Base-by-base conservation (phyloP, 305 asterid genomes). In the Rubia occidens region DNA sequence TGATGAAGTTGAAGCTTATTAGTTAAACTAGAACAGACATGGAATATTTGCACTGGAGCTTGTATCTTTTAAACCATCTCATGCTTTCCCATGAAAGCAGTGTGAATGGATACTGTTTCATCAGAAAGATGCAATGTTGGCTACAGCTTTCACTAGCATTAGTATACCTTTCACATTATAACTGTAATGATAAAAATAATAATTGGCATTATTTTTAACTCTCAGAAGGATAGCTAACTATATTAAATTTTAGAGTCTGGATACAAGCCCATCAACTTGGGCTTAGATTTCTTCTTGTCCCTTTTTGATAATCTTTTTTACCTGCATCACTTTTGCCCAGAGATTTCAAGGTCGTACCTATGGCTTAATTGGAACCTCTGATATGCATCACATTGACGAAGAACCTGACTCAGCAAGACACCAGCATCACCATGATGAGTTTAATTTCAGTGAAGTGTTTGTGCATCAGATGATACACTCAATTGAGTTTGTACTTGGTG, bases 381-480 rank as follows among this genome's bases (percentile, higher is more conserved):
- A 94, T 71, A 73, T 75, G 77, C 83, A 63, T 63, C 49, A 82
- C 76, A 71, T 64, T 78, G 95, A 85, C 3, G 91, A 86, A 71
- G 92, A 88, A 72, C 88, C 89, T 62, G 95, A 76, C 71, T 86
- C 91, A 54, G 86, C 81, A 20, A 86, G 89, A 82, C 87, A 83
- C 72, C 86, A 70, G 63, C 85, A 71, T 71, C 86, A 70, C 63
- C 85, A 71, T 17, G 96, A 90, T 71, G 96, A 87, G 55, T 94
- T 94, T 78, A 81, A 94, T 75, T 94, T 90, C 70, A 90, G 95
- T 78, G 98, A 94, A 85, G 90, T 87, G 56, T 94, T 94, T 74
- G 98, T 94, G 82, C 98, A 94, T 80, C 98, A 90, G 76, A 90
- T 90, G 98, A 94, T 94, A 86, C 98, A 94, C 71, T 71, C 96